Evolutionary conservation across 495 filamentous ascomycete genomes (phyloP).

Genomic region (Podospora appendiculata): DNA sequence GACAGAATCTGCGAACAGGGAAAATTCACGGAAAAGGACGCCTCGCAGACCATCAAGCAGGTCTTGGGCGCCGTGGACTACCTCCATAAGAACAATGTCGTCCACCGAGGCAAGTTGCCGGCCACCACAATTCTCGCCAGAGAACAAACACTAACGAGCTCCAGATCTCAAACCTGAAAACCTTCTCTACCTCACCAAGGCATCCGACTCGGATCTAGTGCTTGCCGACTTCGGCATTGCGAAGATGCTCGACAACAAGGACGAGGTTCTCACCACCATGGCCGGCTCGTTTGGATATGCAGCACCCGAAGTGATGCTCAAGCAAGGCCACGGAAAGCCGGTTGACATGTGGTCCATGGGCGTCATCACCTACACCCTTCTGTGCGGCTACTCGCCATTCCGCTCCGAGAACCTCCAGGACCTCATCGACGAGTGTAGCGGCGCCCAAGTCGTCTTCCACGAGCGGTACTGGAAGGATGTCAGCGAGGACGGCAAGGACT

Average conservation of each 20-base stretch:
- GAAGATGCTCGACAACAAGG: constrained; percentile 88
- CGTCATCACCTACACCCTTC: constrained; percentile 98
- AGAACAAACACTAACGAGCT: not conserved
- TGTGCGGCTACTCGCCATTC: constrained; percentile 98
- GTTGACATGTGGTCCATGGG: constrained; percentile 99
- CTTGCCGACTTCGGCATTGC: constrained; percentile 98
- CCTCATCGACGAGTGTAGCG: constrained; percentile 90
- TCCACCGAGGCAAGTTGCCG: constrained; percentile 70
- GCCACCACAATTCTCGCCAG: no score
- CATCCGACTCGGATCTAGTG: constrained; percentile 73
- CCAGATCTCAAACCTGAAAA: constrained; percentile 98
- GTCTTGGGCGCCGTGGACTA: constrained; percentile 93
- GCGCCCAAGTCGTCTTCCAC: constrained; percentile 89
- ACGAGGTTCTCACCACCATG: constrained; percentile 95
- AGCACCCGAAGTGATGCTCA: constrained; percentile 96
- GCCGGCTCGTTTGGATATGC: constrained; percentile 98
- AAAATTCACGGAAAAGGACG: constrained; percentile 98
- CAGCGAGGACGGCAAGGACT: constrained; percentile 90
- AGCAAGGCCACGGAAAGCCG: constrained; percentile 95
- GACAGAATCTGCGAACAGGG: constrained; percentile 97
- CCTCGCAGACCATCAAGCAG: constrained; percentile 91
- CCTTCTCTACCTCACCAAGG: constrained; percentile 80
- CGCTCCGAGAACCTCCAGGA: constrained; percentile 88
- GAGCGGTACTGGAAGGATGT: constrained; percentile 98
- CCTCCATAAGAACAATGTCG: constrained; percentile 89